phyloP scores from a whole-genome alignment of 2,329 filamentous ascomycete genomes.

The Fusarium tupiense region DNA sequence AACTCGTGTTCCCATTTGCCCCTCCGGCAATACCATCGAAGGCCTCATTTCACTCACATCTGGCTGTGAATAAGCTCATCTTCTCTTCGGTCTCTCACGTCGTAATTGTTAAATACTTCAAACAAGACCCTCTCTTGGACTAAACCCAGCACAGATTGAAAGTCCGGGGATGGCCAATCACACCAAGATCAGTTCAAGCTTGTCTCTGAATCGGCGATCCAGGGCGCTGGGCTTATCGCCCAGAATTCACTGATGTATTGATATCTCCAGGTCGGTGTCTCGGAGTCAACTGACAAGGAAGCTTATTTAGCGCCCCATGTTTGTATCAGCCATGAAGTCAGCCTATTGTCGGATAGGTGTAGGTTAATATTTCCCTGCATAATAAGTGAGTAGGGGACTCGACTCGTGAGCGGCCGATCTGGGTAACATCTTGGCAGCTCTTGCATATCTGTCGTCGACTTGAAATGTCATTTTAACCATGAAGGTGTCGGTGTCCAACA shows the following conservation, averaged over 20 bases:
- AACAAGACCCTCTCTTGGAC: constrained; percentile 23
- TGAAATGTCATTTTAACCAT: constrained; percentile 6
- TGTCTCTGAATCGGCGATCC: constrained; percentile 40
- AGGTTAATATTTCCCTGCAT: constrained; percentile 26
- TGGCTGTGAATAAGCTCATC: neutral
- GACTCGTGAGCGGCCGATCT: constrained; percentile 20
- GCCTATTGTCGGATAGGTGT: neutral
- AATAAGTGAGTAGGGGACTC: constrained; percentile 7
- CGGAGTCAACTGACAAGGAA: constrained; percentile 33
- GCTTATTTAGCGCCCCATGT: constrained; percentile 20
- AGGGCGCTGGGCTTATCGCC: constrained; percentile 33
- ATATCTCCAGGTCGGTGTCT: constrained; percentile 19
- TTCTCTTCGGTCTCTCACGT: neutral
- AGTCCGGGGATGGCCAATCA: constrained; percentile 48
- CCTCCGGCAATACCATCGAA: constrained; percentile 2
- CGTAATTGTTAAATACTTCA: constrained; percentile 15
- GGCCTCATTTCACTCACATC: constrained; percentile 16
- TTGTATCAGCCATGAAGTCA: constrained; percentile 26
- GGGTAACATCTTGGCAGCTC: constrained; percentile 18
- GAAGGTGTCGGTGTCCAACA: constrained; percentile 7
- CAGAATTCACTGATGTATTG: constrained; percentile 25
- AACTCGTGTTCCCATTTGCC: constrained; percentile 4
- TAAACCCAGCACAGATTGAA: constrained; percentile 16
- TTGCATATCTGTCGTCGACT: constrained; percentile 18
- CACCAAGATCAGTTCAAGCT: constrained; percentile 10